phyloP scores from a whole-genome alignment of 805 yeast genomes.

The Torulaspora quercuum region DNA sequence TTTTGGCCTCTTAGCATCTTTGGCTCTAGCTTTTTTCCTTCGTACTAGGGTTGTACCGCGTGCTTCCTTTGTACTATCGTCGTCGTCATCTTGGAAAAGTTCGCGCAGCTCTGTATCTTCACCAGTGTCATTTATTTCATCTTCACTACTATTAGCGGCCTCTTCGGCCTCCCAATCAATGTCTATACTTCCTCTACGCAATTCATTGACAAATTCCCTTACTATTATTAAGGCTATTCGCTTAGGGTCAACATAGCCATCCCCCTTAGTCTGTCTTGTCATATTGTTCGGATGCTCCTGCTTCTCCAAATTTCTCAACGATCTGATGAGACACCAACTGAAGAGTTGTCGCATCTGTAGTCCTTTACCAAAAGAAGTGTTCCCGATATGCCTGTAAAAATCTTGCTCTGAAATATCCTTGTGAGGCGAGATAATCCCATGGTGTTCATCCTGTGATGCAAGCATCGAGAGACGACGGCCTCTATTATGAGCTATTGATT shows the following conservation, averaged over 20 bases:
- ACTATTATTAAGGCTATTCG: slow-evolving; percentile 26
- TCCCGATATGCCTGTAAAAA: slow-evolving; percentile 34
- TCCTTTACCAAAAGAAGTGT: slow-evolving; percentile 29
- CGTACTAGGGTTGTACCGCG: not conserved
- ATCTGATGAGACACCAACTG: slow-evolving; percentile 34
- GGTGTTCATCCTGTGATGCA: slow-evolving; percentile 24
- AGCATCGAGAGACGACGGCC: slow-evolving; percentile 34
- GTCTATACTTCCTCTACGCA: slow-evolving; percentile 26
- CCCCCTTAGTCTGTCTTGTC: slow-evolving; percentile 3
- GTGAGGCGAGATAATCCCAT: slow-evolving; percentile 32
- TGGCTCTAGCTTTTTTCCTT: slow-evolving; percentile 2
- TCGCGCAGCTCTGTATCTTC: slow-evolving; percentile 24
- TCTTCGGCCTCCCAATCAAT: slow-evolving; percentile 33
- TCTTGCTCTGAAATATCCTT: slow-evolving; percentile 33
- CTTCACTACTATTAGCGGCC: slow-evolving; percentile 11
- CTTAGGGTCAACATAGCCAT: slow-evolving; percentile 21
- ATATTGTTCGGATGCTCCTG: slow-evolving; percentile 1
- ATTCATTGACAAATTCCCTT: slow-evolving; percentile 33
- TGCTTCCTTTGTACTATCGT: slow-evolving; percentile 4
- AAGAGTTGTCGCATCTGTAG: slow-evolving; percentile 33
- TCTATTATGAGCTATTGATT: slow-evolving; percentile 28
- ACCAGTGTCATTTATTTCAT: slow-evolving; percentile 14
- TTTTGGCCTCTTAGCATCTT: slow-evolving; percentile 4
- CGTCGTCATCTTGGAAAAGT: slow-evolving; percentile 21
- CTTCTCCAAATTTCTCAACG: slow-evolving; percentile 22